Evolutionary conservation across 1,139 yeast species (phyloP).

Genomic region (Candida dubliniensis): DNA sequence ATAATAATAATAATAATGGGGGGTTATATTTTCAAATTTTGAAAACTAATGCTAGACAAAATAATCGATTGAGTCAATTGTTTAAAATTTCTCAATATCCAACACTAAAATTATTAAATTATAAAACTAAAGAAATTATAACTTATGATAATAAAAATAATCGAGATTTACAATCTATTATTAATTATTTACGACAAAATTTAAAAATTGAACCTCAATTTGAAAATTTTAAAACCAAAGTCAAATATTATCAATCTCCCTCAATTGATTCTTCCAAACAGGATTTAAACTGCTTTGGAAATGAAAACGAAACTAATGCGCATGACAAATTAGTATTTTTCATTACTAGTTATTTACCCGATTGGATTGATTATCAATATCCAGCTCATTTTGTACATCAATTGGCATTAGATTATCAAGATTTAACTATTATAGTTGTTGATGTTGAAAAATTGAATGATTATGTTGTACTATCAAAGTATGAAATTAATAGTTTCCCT

Average conservation of each 20-base stretch:
- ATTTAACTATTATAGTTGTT: constrained; percentile 25
- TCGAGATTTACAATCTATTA: constrained; percentile 26
- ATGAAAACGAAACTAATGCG: not conserved
- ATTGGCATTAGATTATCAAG: constrained; percentile 20
- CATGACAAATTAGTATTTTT: constrained; percentile 28
- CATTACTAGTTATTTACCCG: constrained; percentile 22
- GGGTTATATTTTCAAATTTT: constrained; percentile 29
- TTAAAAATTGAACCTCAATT: constrained; percentile 21
- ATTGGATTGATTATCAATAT: constrained; percentile 33
- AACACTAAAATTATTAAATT: constrained; percentile 31
- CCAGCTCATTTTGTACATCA: constrained; percentile 40
- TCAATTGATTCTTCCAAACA: too few species aligned
- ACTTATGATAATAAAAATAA: constrained; percentile 19
- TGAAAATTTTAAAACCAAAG: constrained; percentile 17
- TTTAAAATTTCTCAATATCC: constrained; percentile 35
- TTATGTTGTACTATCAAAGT: constrained; percentile 23
- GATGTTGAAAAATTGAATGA: constrained; percentile 24
- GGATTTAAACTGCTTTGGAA: constrained; percentile 8
- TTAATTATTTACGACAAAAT: constrained; percentile 10
- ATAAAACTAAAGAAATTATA: constrained; percentile 26
- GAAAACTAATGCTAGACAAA: constrained; percentile 29
- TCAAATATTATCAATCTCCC: constrained; percentile 8
- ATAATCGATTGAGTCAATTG: constrained; percentile 22
- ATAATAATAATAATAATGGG: constrained; percentile 17
- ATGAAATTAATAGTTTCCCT: constrained; percentile 36